Conservation (phyloP, 768 basidiomycete species). For the Boletellus ananas region DNA sequence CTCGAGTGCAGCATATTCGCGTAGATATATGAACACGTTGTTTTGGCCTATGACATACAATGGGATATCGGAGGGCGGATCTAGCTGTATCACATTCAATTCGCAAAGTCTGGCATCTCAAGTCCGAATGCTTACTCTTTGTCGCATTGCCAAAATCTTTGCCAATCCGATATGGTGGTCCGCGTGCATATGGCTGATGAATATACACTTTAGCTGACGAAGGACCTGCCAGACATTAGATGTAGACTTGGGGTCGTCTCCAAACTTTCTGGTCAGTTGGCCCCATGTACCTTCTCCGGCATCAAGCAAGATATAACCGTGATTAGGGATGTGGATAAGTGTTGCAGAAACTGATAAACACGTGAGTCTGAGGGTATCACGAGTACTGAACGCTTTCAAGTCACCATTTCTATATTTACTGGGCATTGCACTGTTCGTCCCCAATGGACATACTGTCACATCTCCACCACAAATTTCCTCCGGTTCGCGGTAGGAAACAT, state of each 20-base stretch:
- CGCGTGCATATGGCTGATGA: slow-evolving; percentile 85
- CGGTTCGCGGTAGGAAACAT: background rate
- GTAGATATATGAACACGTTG: slow-evolving; percentile 59
- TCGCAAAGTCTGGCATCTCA: background rate
- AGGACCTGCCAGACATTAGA: slow-evolving; percentile 55
- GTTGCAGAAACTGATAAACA: slow-evolving; percentile 63
- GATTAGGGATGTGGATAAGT: slow-evolving; percentile 67
- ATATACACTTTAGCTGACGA: slow-evolving; percentile 73
- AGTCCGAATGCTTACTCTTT: slow-evolving; percentile 41
- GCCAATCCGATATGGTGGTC: slow-evolving; percentile 89
- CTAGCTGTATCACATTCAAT: slow-evolving; percentile 44
- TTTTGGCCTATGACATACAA: slow-evolving; percentile 68
- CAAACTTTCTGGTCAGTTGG: slow-evolving; percentile 78
- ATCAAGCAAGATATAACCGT: slow-evolving; percentile 79
- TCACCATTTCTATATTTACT: slow-evolving; percentile 84
- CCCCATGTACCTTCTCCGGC: slow-evolving; percentile 92
- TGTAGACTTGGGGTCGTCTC: slow-evolving; percentile 37
- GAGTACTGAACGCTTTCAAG: slow-evolving; percentile 9
- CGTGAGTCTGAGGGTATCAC: background rate
- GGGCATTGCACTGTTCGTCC: slow-evolving; percentile 86
- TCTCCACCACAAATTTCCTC: slow-evolving; percentile 48
- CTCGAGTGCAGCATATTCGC: slow-evolving; percentile 69
- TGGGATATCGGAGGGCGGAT: slow-evolving; percentile 56
- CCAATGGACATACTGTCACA: slow-evolving; percentile 71
- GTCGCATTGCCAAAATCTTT: slow-evolving; percentile 67